These are phyloP conservation scores for Boletus rubropictus DNA, from an alignment of 768 basidiomycete genomes.

Conservation along the genomic window DNA sequence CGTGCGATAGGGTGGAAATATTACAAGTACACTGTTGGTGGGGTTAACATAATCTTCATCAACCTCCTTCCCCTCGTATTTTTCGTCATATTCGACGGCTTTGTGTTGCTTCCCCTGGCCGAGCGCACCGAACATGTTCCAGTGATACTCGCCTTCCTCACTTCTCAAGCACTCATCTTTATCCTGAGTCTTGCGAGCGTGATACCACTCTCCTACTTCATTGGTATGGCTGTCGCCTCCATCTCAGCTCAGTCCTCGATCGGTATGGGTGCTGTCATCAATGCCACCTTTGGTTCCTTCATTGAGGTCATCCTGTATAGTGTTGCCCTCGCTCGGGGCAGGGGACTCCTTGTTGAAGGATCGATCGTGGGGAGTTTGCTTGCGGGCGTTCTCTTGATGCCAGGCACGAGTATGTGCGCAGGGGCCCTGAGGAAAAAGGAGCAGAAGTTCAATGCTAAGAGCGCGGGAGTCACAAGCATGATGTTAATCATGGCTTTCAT, in stretches of 20 bases:
- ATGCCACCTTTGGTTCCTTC: constrained; percentile 97
- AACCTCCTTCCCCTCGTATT: constrained; percentile 91
- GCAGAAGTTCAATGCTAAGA: constrained; percentile 98
- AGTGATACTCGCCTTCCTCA: constrained; percentile 59
- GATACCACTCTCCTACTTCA: constrained; percentile 97
- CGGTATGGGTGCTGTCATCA: constrained; percentile 99
- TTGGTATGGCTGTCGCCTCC: constrained; percentile 98
- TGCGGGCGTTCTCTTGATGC: constrained; percentile 95
- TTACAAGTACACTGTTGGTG: constrained; percentile 98
- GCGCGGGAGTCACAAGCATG: constrained; percentile 96
- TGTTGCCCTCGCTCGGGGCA: constrained; percentile 85
- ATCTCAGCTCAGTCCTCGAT: constrained; percentile 98
- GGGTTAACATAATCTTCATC: constrained; percentile 97
- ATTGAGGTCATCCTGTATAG: constrained; percentile 93
- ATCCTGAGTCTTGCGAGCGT: constrained; percentile 79
- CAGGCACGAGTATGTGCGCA: constrained; percentile 91
- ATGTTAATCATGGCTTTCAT: constrained; percentile 99
- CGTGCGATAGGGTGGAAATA: constrained; percentile 85
- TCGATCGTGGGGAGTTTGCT: constrained; percentile 93
- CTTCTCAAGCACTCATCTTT: constrained; percentile 78
- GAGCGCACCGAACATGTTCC: constrained; percentile 62
- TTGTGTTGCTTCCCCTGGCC: constrained; percentile 68
- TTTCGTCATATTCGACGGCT: constrained; percentile 92
- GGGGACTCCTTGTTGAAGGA: constrained; percentile 93
- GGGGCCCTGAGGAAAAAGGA: constrained; percentile 88